Evolutionary conservation across 164 flowering plant genomes (phyloP), one percentile per base, ranked within the genome.

Genomic region (Vitis rotundifolia): DNA sequence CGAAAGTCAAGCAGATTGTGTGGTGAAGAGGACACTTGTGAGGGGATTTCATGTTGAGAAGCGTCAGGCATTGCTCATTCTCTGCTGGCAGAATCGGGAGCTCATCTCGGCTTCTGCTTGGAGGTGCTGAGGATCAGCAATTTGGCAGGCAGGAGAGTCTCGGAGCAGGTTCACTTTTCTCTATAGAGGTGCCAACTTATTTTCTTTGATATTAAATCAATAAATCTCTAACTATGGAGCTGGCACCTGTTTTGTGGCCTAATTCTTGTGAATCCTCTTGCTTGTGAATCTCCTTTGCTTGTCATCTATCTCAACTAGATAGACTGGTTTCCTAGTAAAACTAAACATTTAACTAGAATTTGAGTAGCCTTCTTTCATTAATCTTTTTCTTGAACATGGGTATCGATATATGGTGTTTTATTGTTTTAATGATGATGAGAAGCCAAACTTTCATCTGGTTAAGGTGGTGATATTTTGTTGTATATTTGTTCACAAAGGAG

Each of bases 31-130:
- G 81, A 81, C 84, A 61, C 89, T 80, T 1, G 85, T 76, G 22
- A 77, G 89, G 68, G 98, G 97, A 26, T 94, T 94, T 71, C 94
- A 88, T 51, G 88, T 92, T 2, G 97, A 94, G 80, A 94, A 87
- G 85, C 78, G 88, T n/a, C 97, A 91, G 75, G 76, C 86, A 1
- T 83, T 95, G 0, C 91, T 92, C 18, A 82, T 86, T 28, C 91
- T 94, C 6, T 87, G 82, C 76, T 94, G 98, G 98, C 94, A 92
- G 81, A 78, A 80, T 14, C 74, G 79, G 63, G 96, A 91, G 76
- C 97, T 94, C 29, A 82, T 90, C 52, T 86, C 96, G 0, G 96
- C 85, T 19, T 85, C 98, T 5, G 97, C 94, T 59, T 94, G 98
- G 98, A 83, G 89, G 74, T 89, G 90, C 83, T 93, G 81, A 88